Evolutionary conservation across 768 basidiomycete genomes (phyloP).

Genomic region (Porpolomopsis calyptriformis): DNA sequence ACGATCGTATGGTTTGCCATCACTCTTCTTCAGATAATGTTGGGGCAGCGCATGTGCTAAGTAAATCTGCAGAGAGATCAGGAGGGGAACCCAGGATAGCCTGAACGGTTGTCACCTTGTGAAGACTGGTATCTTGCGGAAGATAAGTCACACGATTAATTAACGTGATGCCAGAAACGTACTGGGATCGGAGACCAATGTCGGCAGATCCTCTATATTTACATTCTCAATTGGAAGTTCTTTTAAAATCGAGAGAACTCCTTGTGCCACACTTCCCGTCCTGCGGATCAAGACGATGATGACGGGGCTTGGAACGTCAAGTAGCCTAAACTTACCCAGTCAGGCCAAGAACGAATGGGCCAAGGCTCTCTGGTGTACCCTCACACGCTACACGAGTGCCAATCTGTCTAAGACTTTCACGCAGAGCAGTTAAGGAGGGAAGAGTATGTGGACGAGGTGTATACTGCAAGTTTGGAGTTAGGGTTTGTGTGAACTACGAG

Average conservation of each 20-base stretch:
- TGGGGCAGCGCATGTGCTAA: conserved; percentile 58
- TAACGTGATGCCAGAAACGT: conserved; percentile 8
- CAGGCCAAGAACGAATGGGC: conserved; percentile 72
- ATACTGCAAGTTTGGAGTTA: conserved; percentile 32
- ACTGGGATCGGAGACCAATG: conserved; percentile 46
- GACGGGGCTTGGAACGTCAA: neutral
- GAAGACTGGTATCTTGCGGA: conserved; percentile 41
- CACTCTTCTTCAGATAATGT: conserved; percentile 57
- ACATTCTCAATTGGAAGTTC: conserved; percentile 62
- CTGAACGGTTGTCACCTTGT: conserved; percentile 34
- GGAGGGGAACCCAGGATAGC: too few species aligned
- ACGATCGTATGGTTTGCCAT: conserved; percentile 50
- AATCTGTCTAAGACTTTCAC: conserved; percentile 42
- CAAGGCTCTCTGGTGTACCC: conserved; percentile 52
- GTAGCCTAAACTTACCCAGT: conserved; percentile 50
- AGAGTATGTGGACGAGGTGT: conserved; percentile 75
- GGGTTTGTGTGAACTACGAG: neutral
- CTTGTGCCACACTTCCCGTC: conserved; percentile 72
- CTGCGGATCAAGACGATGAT: conserved; percentile 26
- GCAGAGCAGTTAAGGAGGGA: conserved; percentile 43
- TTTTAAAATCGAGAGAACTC: conserved; percentile 58
- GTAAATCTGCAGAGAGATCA: conserved; percentile 45
- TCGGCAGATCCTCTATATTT: conserved; percentile 42
- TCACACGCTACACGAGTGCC: conserved; percentile 43
- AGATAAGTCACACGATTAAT: conserved; percentile 3